Percentiles rank a stretch among this genome's conserved stretches.
phyloP scores from a whole-genome alignment of 2,329 filamentous ascomycete genomes.

The Albifimbria verrucaria region DNA sequence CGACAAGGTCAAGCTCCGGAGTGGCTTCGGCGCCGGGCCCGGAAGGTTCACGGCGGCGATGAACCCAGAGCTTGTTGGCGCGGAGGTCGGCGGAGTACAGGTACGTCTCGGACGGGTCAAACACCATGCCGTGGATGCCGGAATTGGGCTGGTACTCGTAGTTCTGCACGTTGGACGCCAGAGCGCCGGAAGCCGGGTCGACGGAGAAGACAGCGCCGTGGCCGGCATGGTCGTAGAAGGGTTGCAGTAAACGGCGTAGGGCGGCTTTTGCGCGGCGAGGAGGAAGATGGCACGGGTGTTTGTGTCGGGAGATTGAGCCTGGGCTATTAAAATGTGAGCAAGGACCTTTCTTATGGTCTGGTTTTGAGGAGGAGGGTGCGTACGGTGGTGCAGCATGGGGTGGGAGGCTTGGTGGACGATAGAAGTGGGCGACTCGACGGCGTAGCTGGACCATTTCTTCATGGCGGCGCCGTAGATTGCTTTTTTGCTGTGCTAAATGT shows the following conservation, averaged over 20 bases:
- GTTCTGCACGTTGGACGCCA: slow-evolving; percentile 66
- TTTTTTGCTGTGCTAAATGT: slow-evolving; percentile 80
- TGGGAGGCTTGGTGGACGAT: slow-evolving; percentile 74
- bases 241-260: slow-evolving; percentile 83
- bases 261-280: slow-evolving; percentile 72
- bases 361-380: slow-evolving; percentile 20
- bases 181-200: slow-evolving; percentile 46
- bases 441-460: slow-evolving; percentile 89
- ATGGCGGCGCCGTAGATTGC: slow-evolving; percentile 86
- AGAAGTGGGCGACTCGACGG: slow-evolving; percentile 70
- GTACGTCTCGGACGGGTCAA: slow-evolving; percentile 69
- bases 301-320: slow-evolving; percentile 65
- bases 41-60: slow-evolving; percentile 59
- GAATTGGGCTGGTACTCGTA: slow-evolving; percentile 67
- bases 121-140: slow-evolving; percentile 80
- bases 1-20: slow-evolving; percentile 61
- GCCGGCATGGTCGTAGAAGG: slow-evolving; percentile 83
- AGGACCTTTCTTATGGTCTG: no score
- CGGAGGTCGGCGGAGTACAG: slow-evolving; percentile 77
- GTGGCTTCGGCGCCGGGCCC: no score
- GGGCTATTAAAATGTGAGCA: slow-evolving; percentile 43
- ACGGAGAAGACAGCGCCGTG: slow-evolving; percentile 75
- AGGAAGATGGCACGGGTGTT: slow-evolving; percentile 90
- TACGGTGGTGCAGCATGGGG: slow-evolving; percentile 73
- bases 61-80: slow-evolving; percentile 80